Percentiles rank a stretch among this genome's conserved stretches.
Conservation (phyloP, 2,329 filamentous ascomycete species). For the Trichophaea hybrida region DNA sequence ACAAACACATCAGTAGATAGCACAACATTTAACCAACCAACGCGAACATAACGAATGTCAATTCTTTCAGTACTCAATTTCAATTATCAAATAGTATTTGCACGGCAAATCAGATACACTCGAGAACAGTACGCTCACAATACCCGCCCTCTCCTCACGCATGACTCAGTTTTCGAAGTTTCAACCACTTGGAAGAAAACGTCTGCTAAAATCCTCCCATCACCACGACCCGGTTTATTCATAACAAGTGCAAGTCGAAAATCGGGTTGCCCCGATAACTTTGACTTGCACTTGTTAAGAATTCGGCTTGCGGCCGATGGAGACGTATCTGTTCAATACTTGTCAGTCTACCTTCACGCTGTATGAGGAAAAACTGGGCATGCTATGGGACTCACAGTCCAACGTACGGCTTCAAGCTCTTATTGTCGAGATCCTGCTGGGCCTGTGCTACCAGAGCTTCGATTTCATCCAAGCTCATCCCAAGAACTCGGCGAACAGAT, state of each 20-base stretch:
- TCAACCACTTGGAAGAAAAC: slow-evolving; percentile 3
- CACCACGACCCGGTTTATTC: slow-evolving; percentile 1
- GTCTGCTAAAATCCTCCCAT: background rate
- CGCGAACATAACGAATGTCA: background rate
- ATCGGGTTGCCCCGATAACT: background rate
- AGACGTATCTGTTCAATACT: slow-evolving; percentile 13
- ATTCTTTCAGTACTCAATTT: background rate
- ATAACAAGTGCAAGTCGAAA: slow-evolving; percentile 5
- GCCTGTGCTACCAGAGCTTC: slow-evolving; percentile 26
- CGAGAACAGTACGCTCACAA: background rate
- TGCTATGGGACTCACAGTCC: slow-evolving; percentile 22
- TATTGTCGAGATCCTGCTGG: slow-evolving; percentile 24
- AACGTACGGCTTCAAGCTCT: slow-evolving; percentile 26
- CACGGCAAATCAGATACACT: background rate
- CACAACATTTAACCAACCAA: background rate
- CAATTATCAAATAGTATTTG: background rate
- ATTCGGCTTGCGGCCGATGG: slow-evolving; percentile 19
- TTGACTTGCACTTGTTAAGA: slow-evolving; percentile 10
- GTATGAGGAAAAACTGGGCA: background rate
- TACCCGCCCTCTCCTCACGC: background rate
- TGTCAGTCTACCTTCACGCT: background rate
- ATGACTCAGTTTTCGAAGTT: slow-evolving; percentile 5
- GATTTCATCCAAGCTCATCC: slow-evolving; percentile 33
- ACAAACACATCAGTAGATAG: background rate
- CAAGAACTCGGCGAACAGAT: slow-evolving; percentile 31